Evolutionary conservation across 768 basidiomycete genomes (phyloP).

Genomic region (Suillus hirtellus): DNA sequence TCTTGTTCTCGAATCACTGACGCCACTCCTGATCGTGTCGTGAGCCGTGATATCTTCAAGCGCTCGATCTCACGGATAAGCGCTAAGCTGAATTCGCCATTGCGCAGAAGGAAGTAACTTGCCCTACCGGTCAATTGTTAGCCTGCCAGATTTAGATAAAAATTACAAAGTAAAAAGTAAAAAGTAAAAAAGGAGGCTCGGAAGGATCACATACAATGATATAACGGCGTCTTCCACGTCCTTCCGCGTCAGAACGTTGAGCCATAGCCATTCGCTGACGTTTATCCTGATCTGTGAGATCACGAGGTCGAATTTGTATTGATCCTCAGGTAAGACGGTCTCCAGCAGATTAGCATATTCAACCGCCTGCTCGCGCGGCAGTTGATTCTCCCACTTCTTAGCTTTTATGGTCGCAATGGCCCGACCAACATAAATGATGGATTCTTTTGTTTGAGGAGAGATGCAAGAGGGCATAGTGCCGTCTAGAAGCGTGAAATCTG

Average conservation of each 20-base stretch:
- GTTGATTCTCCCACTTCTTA: conserved; percentile 76
- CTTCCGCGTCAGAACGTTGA: conserved; percentile 79
- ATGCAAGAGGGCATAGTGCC: conserved; percentile 77
- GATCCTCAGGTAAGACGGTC: conserved; percentile 70
- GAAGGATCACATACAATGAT: conserved; percentile 60
- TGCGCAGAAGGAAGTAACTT: conserved; percentile 84
- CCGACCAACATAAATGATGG: conserved; percentile 84
- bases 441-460: conserved; percentile 69
- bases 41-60: conserved; percentile 77
- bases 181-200: not conserved
- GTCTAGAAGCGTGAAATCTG: conserved; percentile 56
- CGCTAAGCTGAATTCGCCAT: conserved; percentile 84
- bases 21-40: conserved; percentile 58
- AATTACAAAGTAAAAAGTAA: not conserved
- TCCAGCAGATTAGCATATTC: conserved; percentile 68
- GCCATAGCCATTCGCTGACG: conserved; percentile 93
- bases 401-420: conserved; percentile 83
- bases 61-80: conserved; percentile 86
- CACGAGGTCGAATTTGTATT: conserved; percentile 72
- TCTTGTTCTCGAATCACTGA: conserved; percentile 91
- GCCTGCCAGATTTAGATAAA: conserved; percentile 13
- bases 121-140: conserved; percentile 48
- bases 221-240: conserved; percentile 86
- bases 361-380: conserved; percentile 65
- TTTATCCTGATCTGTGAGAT: conserved; percentile 75